Conservation (phyloP, 306 rosid genomes). For the Senna tora region DNA sequence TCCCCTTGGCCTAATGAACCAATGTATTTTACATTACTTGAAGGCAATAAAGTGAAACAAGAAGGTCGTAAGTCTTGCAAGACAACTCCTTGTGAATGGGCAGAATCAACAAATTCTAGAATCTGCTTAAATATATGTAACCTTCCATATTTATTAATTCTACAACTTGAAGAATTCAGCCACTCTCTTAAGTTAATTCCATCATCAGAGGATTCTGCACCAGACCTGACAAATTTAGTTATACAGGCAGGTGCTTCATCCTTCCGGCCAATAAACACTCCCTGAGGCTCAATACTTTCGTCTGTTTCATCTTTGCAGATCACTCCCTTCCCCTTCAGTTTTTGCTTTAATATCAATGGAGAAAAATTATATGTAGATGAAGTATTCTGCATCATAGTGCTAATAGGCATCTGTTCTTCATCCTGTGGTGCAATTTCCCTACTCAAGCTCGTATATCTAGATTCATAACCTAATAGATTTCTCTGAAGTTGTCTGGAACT, state of each 20-base stretch:
- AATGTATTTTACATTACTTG: conserved; percentile 48
- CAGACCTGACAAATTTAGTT: conserved; percentile 28
- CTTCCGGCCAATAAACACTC: conserved; percentile 36
- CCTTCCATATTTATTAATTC: conserved; percentile 45
- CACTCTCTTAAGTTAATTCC: conserved; percentile 65
- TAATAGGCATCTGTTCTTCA: conserved; percentile 43
- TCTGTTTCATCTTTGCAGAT: conserved; percentile 39
- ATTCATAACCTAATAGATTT: conserved; percentile 43
- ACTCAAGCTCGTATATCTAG: conserved; percentile 38
- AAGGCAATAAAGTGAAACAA: conserved; percentile 53
- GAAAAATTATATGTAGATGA: conserved; percentile 43
- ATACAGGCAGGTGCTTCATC: conserved; percentile 35
- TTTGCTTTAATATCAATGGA: conserved; percentile 43
- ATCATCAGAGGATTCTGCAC: conserved; percentile 26
- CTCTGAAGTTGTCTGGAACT: conserved; percentile 38
- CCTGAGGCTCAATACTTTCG: conserved; percentile 24
- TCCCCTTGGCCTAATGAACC: conserved; percentile 47
- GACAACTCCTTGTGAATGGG: conserved; percentile 60
- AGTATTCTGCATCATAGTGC: conserved; percentile 35
- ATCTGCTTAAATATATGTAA: conserved; percentile 59
- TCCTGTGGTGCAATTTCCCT: conserved; percentile 34
- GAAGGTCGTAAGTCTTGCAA: conserved; percentile 60
- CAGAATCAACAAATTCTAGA: conserved; percentile 54
- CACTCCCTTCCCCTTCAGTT: conserved; percentile 52
- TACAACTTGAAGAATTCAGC: conserved; percentile 45